Evolutionary conservation across 495 filamentous ascomycete species (phyloP).

Genomic region (Hypoxylon fuscum): DNA sequence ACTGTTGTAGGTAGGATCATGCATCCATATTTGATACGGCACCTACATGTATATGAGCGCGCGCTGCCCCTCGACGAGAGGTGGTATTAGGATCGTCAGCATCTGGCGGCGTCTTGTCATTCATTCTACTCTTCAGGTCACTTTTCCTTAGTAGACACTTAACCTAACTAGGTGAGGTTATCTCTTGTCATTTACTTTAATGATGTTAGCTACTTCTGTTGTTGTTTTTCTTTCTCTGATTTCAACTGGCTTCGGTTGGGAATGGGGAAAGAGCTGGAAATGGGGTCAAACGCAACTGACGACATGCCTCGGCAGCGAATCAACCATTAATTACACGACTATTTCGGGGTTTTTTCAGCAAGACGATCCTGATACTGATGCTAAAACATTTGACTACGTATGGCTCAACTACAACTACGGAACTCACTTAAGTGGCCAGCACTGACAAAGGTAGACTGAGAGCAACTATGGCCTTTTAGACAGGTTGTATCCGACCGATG

Average conservation of each 20-base stretch:
- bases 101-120: not conserved
- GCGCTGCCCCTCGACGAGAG: conserved; percentile 2
- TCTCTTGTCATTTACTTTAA: not conserved
- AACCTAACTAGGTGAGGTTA: not conserved
- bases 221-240: conserved; percentile 24
- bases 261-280: conserved; percentile 33
- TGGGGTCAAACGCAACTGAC: conserved; percentile 18
- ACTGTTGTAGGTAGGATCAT: conserved; percentile 4
- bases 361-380: conserved; percentile 69
- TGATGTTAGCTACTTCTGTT: conserved; percentile 21
- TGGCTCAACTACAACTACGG: conserved; percentile 10
- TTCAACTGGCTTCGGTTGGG: conserved; percentile 21
- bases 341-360: conserved; percentile 77
- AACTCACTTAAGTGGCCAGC: not conserved
- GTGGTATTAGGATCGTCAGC: conserved; percentile 19
- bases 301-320: conserved; percentile 24
- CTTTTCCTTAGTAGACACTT: not conserved
- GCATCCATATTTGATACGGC: not conserved
- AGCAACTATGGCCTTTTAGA: conserved; percentile 74
- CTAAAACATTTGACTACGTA: conserved; percentile 74
- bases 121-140: not conserved
- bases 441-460: conserved; percentile 54
- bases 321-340: conserved; percentile 66
- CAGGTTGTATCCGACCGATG: conserved; percentile 63
- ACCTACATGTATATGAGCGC: conserved; percentile 3